A percentile compares a stretch with the other conserved stretches of the same genome.
Conservation (phyloP, 192 early-diverging fungal genomes). For the Pilobolus umbonatus region DNA sequence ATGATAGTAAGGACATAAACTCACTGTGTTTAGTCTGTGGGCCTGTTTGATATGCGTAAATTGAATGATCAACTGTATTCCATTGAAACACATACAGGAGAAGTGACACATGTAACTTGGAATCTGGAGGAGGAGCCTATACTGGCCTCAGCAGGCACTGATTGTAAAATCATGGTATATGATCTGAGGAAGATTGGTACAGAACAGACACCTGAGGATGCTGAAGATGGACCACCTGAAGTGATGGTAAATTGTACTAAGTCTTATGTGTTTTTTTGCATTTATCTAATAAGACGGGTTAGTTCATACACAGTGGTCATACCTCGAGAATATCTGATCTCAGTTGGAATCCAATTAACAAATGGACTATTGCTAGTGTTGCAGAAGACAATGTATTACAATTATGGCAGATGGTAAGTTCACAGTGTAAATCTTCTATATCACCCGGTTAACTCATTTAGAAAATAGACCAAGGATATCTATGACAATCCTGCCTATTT, state of each 20-base stretch:
- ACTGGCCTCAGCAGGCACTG: conserved; percentile 83
- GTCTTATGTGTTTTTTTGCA: neutral
- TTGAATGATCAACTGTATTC: conserved; percentile 79
- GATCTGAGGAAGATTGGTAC: conserved; percentile 92
- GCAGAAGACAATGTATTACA: conserved; percentile 97
- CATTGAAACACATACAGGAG: conserved; percentile 87
- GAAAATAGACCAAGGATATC: no score
- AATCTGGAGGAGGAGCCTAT: conserved; percentile 88
- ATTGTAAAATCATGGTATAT: conserved; percentile 93
- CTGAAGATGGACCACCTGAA: conserved; percentile 97
- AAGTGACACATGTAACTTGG: conserved; percentile 90
- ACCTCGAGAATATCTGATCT: conserved; percentile 95
- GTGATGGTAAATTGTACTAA: conserved; percentile 60
- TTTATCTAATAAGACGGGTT: neutral
- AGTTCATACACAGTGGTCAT: conserved; percentile 98
- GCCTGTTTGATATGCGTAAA: conserved; percentile 95
- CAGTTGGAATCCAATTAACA: conserved; percentile 88
- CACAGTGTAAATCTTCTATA: no score
- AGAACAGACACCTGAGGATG: conserved; percentile 97
- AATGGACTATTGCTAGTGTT: conserved; percentile 91
- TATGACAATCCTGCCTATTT: no score
- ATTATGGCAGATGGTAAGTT: conserved; percentile 99
- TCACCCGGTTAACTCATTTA: no score
- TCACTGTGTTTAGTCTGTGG: conserved; percentile 54
- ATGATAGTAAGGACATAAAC: no score